These are phyloP conservation scores for Scheffersomyces stambukii DNA, from an alignment of 1,139 yeast species.

Conservation along the genomic window DNA sequence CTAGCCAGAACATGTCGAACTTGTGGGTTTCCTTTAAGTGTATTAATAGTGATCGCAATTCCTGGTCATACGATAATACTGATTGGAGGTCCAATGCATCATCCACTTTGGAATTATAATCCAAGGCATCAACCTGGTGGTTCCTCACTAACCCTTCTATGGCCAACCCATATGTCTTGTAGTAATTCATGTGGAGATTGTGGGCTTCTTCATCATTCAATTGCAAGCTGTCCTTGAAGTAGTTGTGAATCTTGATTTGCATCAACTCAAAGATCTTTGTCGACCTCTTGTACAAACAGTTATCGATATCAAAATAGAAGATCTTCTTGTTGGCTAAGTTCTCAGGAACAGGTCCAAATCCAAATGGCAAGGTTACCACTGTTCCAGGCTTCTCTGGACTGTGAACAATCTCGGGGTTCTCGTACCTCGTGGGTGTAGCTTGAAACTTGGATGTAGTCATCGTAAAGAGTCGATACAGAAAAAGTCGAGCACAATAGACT, in stretches of 20 bases:
- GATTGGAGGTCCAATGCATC: constrained; percentile 84
- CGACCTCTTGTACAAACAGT: constrained; percentile 75
- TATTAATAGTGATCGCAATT: constrained; percentile 49
- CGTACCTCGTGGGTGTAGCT: too few species aligned
- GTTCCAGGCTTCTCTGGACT: constrained; percentile 25
- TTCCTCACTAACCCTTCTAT: constrained; percentile 79
- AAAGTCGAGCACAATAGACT: too few species aligned
- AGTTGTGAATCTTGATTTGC: constrained; percentile 81
- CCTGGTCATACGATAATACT: constrained; percentile 58
- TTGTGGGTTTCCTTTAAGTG: constrained; percentile 35
- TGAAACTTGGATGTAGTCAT: too few species aligned
- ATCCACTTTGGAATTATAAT: constrained; percentile 83
- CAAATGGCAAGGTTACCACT: constrained; percentile 37
- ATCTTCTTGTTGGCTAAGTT: constrained; percentile 35
- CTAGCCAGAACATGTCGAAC: constrained; percentile 63
- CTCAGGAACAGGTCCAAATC: constrained; percentile 43
- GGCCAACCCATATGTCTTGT: constrained; percentile 85
- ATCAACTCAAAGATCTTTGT: constrained; percentile 78
- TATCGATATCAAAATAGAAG: constrained; percentile 89
- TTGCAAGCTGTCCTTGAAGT: constrained; percentile 61
- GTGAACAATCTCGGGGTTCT: constrained; percentile 20
- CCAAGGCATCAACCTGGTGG: constrained; percentile 82
- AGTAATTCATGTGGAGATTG: constrained; percentile 66
- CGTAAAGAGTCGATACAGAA: too few species aligned
- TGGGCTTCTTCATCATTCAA: constrained; percentile 76